Base-by-base conservation (phyloP, 495 filamentous ascomycete genomes). In the Aspergillus diversus region DNA sequence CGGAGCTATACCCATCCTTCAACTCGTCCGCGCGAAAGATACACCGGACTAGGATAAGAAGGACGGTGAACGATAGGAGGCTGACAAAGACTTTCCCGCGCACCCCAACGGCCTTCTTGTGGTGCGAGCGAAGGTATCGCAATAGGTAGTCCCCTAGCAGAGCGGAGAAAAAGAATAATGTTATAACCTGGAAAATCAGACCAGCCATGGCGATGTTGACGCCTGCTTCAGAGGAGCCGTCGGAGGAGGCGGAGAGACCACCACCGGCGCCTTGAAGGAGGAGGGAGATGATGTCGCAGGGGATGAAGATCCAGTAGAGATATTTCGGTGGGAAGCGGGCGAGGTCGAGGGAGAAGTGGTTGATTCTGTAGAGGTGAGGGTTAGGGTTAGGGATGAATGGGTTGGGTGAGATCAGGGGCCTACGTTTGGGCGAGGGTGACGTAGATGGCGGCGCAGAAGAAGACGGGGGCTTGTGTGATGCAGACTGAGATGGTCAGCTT, bases 391-490 rank as follows among this genome's bases (percentile, higher is more conserved):
- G 49, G 12, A 52, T 27, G 17, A 12, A 52, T 39, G 37, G 37
- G 7, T 7, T 39, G 21, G 21, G 27, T 11, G 8, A 1, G 46
- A 8, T 46, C n/a, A n/a, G 39, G 39, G 7, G 21, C 49, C 31
- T 1, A 52, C 49, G 49, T 52, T 31, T 52, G 77, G 42, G 78
- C 78, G 2, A 89, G 80, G 35, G 87, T 74, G 55, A 87, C 72
- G 67, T 89, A 88, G 57, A 86, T 77, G 16, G 77, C 85, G 7
- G 83, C 85, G n/a, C 82, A 84, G 72, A 84, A 83, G 73, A 87
- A 87, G 42, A 79, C 80, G 2, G 85, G 85, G 7, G 78, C 81
- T 55, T 86, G 83, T 12, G 33, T 35, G 46, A 42, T 33, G 47
- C 55, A 57, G 4, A 57, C 55, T 37, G 31, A 5, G 8, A 51